Evolutionary conservation across 2,329 filamentous ascomycete genomes (phyloP), one percentile per base, ranked within the genome.

Genomic region (Furcasterigmium furcatum): DNA sequence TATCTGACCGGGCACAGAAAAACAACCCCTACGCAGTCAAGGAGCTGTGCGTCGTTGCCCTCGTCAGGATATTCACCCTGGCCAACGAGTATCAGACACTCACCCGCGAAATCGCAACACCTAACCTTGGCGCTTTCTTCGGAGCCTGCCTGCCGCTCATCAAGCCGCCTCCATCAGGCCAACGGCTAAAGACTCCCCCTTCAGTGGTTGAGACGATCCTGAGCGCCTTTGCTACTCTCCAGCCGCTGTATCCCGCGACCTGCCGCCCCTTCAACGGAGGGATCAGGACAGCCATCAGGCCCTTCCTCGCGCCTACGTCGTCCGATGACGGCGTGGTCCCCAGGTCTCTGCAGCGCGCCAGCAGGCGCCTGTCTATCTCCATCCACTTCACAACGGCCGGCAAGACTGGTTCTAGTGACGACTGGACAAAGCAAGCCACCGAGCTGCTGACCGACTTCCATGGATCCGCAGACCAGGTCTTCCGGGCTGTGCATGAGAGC

Each of bases 101-200:
- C 44, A 76, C 92, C 38, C 80, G 92, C 55, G 91, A 96, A 61
- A 88, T 96, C 49, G 91, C 88, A 1, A 95, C 91, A 0, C 90
- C 90, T 3, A 88, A 82, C 4, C 70, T 96, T 18, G 82, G 88
- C 2, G 70, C 78, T 2, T 95, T 92, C 57, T 77, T 91, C 38
- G 83, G 80, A 1, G 76, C 85, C 4, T 90, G 87, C 55, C 65
- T 96, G 38, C 82, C 85, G 56, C 73, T 92, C 38, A 67, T 79
- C 59, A 73, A 82, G 53, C 61, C 68, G 1, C 62, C 69, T 0
- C 50, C 59, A 4, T 63, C 71, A 3, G 66, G 62, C 21, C 68
- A 70, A 52, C 52, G 58, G 8, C 55, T 57, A n/a, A 66, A 65
- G 52, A 62, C 66, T 12, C 74, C 73, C 40, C 59, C 61, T 50